Conservation (phyloP, 1,284 basidiomycete genomes). For the Marasmius fiardii region DNA sequence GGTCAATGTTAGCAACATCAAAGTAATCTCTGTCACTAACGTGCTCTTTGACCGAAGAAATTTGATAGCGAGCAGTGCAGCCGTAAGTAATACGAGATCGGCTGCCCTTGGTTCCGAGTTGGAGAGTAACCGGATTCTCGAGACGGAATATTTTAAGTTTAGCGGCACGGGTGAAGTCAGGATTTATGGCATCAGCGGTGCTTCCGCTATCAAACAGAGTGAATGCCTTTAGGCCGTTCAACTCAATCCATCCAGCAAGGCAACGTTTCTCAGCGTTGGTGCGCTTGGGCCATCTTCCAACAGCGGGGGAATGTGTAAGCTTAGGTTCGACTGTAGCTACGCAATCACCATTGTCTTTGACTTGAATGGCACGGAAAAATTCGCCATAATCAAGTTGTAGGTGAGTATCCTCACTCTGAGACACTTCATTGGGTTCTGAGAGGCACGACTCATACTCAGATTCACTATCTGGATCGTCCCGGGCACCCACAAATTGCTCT, state of each 20-base stretch:
- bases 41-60: too few relatives aligned
- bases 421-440: not conserved
- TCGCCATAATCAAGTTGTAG: constrained; percentile 2
- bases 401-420: not conserved
- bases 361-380: constrained; percentile 4
- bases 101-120: too few relatives aligned
- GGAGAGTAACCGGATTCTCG: constrained; percentile 16
- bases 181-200: too few relatives aligned
- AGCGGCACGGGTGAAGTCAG: constrained; percentile 10
- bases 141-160: constrained; percentile 13
- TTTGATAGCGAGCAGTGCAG: too few relatives aligned
- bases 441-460: not conserved
- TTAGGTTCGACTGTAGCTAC: too few relatives aligned
- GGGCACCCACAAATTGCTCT: not conserved
- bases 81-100: too few relatives aligned
- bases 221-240: constrained; percentile 18
- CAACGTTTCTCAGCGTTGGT: constrained; percentile 9
- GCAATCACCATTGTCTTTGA: too few relatives aligned
- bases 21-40: too few relatives aligned
- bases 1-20: too few relatives aligned
- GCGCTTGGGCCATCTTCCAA: too few relatives aligned
- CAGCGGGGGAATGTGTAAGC: too few relatives aligned
- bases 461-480: not conserved
- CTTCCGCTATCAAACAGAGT: constrained; percentile 22
- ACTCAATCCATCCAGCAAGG: constrained; percentile 5